Evolutionary conservation across 768 basidiomycete species (phyloP), one percentile per base, ranked within the genome.

Genomic region (Mycena alexandri): DNA sequence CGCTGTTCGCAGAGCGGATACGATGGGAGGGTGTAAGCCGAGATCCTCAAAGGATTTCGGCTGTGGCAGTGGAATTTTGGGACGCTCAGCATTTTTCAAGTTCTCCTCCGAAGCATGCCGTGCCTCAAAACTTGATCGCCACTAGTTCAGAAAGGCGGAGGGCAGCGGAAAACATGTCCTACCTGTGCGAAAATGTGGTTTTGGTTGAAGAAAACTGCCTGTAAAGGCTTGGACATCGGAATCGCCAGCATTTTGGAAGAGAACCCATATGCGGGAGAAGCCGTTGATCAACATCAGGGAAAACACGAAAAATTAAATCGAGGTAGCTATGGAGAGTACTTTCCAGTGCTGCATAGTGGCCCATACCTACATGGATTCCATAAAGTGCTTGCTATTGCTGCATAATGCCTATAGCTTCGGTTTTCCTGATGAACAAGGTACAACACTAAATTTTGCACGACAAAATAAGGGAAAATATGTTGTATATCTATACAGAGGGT

Each of bases 21-120:
- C 81, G 36, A 91, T 81, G 29, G 79, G 73, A 19, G 81, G 78
- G 57, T 83, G 81, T 24, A 93, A 77, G 21, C 90, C 90, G 8
- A 89, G 78, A 19, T 81, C 79, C 73, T 85, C 82, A 64, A 90
- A 91, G 8, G 81, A 59, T 29, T 52, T 63, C 29, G 24, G 16
- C 66, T 11, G 34, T 13, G 29, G 11, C 29, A 14, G 16, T 16
- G 14, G 21, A 21, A 10, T 0, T 50, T n/a, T 33, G 36, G n/a
- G 14, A 36, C 22, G 44, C 14, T 17, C 21, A n/a, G 5, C 60
- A 61, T 14, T 38, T 14, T 38, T 41, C 13, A 19, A n/a, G n/a
- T 47, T 42, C 34, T 24, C 44, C 62, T 34, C 52, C 57, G 42
- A 63, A 60, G 69, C 70, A 68, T 74, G 72, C 29, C 29, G 29